A percentile compares a stretch with the other conserved stretches of the same genome.
Evolutionary conservation across 176 grass and related monocot genomes (phyloP).

Genomic region (Aegilops sharonensis): DNA sequence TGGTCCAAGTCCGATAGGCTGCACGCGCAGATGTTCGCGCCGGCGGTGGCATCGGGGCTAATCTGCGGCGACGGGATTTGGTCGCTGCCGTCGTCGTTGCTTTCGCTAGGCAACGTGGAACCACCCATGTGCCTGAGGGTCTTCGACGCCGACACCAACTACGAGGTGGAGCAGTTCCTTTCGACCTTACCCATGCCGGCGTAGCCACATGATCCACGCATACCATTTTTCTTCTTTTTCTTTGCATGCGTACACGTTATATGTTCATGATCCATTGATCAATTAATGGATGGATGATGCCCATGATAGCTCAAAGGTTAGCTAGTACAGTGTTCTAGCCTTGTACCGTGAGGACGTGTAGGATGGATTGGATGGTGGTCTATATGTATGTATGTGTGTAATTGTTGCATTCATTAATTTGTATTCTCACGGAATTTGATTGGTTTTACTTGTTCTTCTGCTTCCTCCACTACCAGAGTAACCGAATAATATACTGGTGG

Average conservation of each 20-base stretch:
- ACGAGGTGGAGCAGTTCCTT: conserved; percentile 38
- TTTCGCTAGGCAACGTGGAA: conserved; percentile 24
- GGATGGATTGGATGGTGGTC: neutral
- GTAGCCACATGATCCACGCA: neutral
- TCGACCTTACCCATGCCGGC: neutral
- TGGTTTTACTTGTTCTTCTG: neutral
- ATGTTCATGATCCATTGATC: neutral
- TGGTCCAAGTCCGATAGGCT: conserved; percentile 23
- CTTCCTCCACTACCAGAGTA: too few species aligned
- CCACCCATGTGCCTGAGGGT: conserved; percentile 55
- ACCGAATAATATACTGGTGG: too few species aligned
- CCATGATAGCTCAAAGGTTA: neutral
- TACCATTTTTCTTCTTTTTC: neutral
- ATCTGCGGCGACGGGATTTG: conserved; percentile 55
- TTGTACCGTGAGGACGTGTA: neutral
- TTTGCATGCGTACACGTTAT: neutral
- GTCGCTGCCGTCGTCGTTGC: conserved; percentile 43
- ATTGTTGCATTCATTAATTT: neutral
- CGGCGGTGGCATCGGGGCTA: conserved; percentile 46
- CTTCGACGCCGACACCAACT: conserved; percentile 44
- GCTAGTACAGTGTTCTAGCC: neutral
- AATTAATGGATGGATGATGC: neutral
- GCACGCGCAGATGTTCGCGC: conserved; percentile 37
- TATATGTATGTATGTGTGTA: too few species aligned
- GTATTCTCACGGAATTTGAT: neutral